These are phyloP conservation scores for Suhomyces terraborum DNA, from an alignment of 1,139 yeast species.

Conservation along the genomic window DNA sequence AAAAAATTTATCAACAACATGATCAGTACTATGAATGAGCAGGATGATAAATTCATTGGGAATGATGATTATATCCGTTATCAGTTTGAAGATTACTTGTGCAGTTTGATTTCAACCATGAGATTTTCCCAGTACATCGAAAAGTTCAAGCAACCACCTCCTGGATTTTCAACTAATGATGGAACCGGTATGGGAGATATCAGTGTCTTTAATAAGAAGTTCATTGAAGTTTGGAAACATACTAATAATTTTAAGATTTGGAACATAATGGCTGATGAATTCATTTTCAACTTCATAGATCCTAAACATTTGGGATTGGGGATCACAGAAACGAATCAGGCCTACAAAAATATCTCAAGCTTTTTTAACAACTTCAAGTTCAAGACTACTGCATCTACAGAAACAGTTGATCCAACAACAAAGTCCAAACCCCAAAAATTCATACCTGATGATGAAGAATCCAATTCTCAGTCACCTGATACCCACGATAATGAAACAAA, in stretches of 20 bases:
- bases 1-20: conserved; percentile 66
- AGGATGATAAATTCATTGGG: conserved; percentile 49
- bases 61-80: conserved; percentile 88
- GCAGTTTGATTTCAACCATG: conserved; percentile 70
- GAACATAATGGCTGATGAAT: conserved; percentile 77
- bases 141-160: conserved; percentile 44
- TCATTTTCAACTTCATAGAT: conserved; percentile 81
- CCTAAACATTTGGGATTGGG: conserved; percentile 64
- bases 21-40: conserved; percentile 23
- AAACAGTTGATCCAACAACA: not conserved
- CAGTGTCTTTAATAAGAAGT: conserved; percentile 51
- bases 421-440: conserved; percentile 16
- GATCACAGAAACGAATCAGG: conserved; percentile 23
- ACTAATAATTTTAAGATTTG: conserved; percentile 74
- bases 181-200: conserved; percentile 32
- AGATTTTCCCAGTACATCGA: conserved; percentile 66
- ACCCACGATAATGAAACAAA: not conserved
- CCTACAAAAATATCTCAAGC: conserved; percentile 25
- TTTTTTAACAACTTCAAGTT: conserved; percentile 26
- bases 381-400: conserved; percentile 8
- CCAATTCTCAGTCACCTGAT: not conserved
- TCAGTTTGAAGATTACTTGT: conserved; percentile 86
- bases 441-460: conserved; percentile 14
- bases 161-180: conserved; percentile 37
- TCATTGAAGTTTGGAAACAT: conserved; percentile 63